Percentiles rank a stretch among this genome's conserved stretches.
Evolutionary conservation across 768 basidiomycete genomes (phyloP).

Genomic region (Suillus hirtellus): DNA sequence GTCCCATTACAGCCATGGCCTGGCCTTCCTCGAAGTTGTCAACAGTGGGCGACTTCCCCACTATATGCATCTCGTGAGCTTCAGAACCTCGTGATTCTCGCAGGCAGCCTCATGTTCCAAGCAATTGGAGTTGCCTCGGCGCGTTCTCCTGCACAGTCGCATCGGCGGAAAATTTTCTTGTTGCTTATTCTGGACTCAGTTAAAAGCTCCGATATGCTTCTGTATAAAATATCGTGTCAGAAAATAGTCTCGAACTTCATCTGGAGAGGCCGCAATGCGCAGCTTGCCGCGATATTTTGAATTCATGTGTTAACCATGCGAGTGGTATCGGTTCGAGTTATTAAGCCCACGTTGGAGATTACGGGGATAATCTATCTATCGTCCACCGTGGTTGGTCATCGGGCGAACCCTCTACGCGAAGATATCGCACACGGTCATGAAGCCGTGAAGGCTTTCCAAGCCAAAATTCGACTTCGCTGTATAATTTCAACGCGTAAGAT

Average conservation of each 20-base stretch:
- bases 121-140: background rate
- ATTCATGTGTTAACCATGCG: constrained; percentile 1
- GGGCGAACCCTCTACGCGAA: constrained; percentile 48
- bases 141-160: background rate
- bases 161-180: background rate
- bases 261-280: background rate
- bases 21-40: background rate
- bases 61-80: background rate
- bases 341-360: constrained; percentile 20
- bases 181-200: background rate
- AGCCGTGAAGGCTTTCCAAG: constrained; percentile 92
- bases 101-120: background rate
- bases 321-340: background rate
- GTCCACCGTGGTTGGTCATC: constrained; percentile 65
- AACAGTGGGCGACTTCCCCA: background rate
- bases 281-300: background rate
- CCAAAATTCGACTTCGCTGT: constrained; percentile 97
- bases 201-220: background rate
- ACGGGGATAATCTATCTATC: constrained; percentile 80
- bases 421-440: constrained; percentile 86
- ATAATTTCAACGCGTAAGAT: constrained; percentile 13
- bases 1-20: background rate
- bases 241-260: background rate
- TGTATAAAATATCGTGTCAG: background rate
- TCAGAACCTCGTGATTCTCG: background rate